Percentiles rank a stretch among this genome's conserved stretches.
Evolutionary conservation across 495 filamentous ascomycete species (phyloP).

Genomic region (Amniculicola lignicola): DNA sequence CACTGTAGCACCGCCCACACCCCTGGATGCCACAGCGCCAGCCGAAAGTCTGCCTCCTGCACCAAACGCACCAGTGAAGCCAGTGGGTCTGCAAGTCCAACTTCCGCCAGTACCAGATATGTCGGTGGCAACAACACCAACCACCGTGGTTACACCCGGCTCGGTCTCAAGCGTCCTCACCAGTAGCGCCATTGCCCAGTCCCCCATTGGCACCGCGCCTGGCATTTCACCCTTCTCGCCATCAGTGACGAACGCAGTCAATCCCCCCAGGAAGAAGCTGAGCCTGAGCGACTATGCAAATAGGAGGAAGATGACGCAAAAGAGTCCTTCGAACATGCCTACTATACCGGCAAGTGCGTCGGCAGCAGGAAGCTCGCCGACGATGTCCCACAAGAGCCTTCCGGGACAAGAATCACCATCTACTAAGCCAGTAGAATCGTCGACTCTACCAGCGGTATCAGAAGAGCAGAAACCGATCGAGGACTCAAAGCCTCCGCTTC

Average conservation of each 20-base stretch:
- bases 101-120: conserved; percentile 28
- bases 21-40: not conserved
- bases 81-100: conserved; percentile 23
- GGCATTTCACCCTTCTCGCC: conserved; percentile 43
- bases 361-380: conserved; percentile 13
- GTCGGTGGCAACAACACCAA: conserved; percentile 42
- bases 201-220: conserved; percentile 50
- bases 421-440: not conserved
- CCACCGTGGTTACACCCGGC: conserved; percentile 41
- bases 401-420: conserved; percentile 13
- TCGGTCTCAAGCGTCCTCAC: conserved; percentile 19
- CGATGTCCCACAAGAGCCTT: conserved; percentile 15
- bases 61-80: too few species aligned
- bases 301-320: conserved; percentile 43
- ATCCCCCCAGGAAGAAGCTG: conserved; percentile 65
- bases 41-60: not conserved
- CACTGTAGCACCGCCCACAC: not conserved
- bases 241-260: conserved; percentile 44
- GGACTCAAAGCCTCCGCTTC: too few species aligned
- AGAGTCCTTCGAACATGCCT: not conserved
- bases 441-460: conserved; percentile 2
- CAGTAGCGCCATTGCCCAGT: conserved; percentile 45
- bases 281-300: conserved; percentile 71
- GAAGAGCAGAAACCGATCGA: conserved; percentile 14
- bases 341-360: not conserved